These are phyloP conservation scores for Penicillium canariense DNA, from an alignment of 495 filamentous ascomycete genomes.

Conservation along the genomic window DNA sequence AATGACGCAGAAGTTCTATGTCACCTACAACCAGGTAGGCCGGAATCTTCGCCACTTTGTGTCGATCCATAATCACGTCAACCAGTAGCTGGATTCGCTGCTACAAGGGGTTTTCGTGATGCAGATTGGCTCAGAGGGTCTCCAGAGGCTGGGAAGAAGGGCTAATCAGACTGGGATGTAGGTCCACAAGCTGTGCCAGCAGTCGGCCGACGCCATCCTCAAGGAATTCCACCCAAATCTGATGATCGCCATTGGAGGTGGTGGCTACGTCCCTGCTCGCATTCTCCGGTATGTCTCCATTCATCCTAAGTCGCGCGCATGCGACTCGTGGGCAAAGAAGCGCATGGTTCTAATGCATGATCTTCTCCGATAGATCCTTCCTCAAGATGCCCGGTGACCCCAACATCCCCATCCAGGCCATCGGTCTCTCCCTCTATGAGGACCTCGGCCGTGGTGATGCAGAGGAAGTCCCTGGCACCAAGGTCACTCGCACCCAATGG, in stretches of 20 bases:
- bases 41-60: constrained; percentile 9
- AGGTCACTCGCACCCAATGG: constrained; percentile 98
- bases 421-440: constrained; percentile 97
- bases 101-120: neutral
- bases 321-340: neutral
- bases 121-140: neutral
- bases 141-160: neutral
- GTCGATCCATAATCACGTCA: neutral
- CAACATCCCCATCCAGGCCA: constrained; percentile 99
- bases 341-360: neutral
- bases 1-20: constrained; percentile 88
- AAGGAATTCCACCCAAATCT: constrained; percentile 83
- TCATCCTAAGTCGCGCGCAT: neutral
- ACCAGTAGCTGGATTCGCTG: neutral
- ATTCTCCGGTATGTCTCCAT: constrained; percentile 69
- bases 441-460: constrained; percentile 59
- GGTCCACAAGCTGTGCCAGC: constrained; percentile 97
- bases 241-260: constrained; percentile 98
- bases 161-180: constrained; percentile 32
- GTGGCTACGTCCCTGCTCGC: constrained; percentile 94
- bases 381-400: constrained; percentile 82
- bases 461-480: constrained; percentile 78
- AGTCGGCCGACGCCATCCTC: constrained; percentile 76
- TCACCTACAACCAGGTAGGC: constrained; percentile 91
- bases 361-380: constrained; percentile 62